Base-by-base conservation (phyloP, 305 asterid species). In the Striga hermonthica region DNA sequence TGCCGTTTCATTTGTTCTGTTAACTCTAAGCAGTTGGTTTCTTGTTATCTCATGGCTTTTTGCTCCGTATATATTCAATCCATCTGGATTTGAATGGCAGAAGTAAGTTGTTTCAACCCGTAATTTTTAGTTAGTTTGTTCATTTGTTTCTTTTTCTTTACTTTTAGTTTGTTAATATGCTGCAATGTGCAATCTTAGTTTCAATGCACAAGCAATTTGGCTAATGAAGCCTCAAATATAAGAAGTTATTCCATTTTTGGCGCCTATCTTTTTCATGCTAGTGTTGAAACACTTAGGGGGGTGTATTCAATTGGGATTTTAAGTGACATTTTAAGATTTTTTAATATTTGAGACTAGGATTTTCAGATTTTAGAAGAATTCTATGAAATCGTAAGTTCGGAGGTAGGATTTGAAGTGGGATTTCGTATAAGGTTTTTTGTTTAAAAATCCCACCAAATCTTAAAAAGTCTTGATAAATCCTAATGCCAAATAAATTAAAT, bases 41-140 rank as follows among this genome's bases (percentile, higher is more conserved):
- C 93, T 94, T 72, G 99, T 94, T 64, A 79, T 94, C 71, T 94
- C 98, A 52, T 94, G 98, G 98, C 95, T 94, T 68, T 94, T 88
- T 64, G 98, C 99, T 37, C 99, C 99, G 11, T 94, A 91, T 66
- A 84, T 94, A 70, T 94, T 94, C 84, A 94, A 94, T 75, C 99
- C 99, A 57, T 93, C 98, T 64, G 97, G 98, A 67, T 93, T 93
- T 68, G 99, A 93, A 68, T 94, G 99, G 99, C 99, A 94, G 72
- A 94, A 94, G 99, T 93, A 81, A 80, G 95, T 86, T 70, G 34
- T 44, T 37, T 59, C 38, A 45, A 6, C 66, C 38, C 63, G 43
- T 7, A 57, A 37, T 6, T 59, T 36, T 54, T 47, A 9, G 62
- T 44, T 47, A 8, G 45, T 38, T 41, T 52, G 63, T 58, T 41